phyloP scores from a whole-genome alignment of 2,329 filamentous ascomycete genomes.

The Trichoderma harzianum region DNA sequence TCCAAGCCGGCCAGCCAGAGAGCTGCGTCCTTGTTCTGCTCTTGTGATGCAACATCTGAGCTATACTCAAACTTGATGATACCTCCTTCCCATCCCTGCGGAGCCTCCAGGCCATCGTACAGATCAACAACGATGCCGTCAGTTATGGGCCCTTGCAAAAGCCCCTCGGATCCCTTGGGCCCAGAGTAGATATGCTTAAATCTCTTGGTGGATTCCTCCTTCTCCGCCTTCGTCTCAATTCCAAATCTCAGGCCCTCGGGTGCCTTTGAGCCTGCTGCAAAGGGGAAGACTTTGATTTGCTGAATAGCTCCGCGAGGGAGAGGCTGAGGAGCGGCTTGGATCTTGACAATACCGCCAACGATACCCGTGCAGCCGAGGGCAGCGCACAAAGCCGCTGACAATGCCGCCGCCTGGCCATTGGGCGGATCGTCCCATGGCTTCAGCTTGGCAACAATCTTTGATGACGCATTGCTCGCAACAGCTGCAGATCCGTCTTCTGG shows the following conservation, averaged over 20 bases:
- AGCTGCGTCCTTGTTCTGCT: conserved; percentile 45
- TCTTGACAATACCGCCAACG: conserved; percentile 80
- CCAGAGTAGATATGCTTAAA: conserved; percentile 69
- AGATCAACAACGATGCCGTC: conserved; percentile 76
- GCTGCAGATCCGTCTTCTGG: conserved; percentile 62
- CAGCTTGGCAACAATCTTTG: conserved; percentile 72
- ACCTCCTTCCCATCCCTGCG: conserved; percentile 74
- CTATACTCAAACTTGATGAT: conserved; percentile 69
- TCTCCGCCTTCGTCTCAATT: conserved; percentile 78
- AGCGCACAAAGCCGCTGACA: conserved; percentile 74
- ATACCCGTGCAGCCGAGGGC: conserved; percentile 68
- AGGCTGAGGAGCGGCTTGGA: conserved; percentile 76
- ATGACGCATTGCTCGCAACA: conserved; percentile 40
- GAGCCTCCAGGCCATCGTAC: conserved; percentile 51
- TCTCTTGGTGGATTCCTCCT: conserved; percentile 70
- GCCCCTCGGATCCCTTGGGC: conserved; percentile 50
- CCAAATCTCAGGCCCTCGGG: conserved; percentile 77
- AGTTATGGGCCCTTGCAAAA: conserved; percentile 81
- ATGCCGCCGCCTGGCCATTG: conserved; percentile 71
- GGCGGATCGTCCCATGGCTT: conserved; percentile 82
- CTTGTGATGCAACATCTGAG: conserved; percentile 34
- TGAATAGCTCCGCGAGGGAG: conserved; percentile 63
- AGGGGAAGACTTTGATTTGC: conserved; percentile 76
- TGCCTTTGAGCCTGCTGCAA: conserved; percentile 56
- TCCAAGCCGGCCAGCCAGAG: conserved; percentile 79